These are phyloP conservation scores for Hypoxylon intermedium DNA, from an alignment of 495 filamentous ascomycete species.

Conservation along the genomic window DNA sequence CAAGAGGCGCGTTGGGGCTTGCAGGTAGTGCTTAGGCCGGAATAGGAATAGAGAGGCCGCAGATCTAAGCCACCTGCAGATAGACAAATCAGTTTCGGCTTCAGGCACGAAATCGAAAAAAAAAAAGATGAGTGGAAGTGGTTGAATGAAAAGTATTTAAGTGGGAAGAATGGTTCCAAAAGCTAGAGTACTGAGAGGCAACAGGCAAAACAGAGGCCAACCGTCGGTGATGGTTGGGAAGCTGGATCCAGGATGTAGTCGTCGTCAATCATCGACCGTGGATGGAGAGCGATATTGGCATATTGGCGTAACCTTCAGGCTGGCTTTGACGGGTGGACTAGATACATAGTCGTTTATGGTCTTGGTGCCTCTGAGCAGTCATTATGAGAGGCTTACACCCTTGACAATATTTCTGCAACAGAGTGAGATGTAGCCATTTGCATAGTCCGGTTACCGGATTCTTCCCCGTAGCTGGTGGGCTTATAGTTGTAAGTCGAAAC, in stretches of 20 bases:
- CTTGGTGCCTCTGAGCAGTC: slow-evolving; percentile 9
- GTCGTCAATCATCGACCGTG: no score
- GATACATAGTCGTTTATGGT: slow-evolving; percentile 12
- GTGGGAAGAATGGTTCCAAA: neutral
- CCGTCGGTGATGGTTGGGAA: no score
- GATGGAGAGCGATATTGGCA: neutral
- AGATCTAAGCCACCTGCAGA: slow-evolving; percentile 38
- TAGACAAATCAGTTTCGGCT: slow-evolving; percentile 31
- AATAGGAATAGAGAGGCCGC: slow-evolving; percentile 28
- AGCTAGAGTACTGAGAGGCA: slow-evolving; percentile 15
- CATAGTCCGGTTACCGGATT: slow-evolving; percentile 11
- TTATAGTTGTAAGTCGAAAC: slow-evolving; percentile 21
- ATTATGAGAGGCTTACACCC: slow-evolving; percentile 13
- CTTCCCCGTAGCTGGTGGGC: slow-evolving; percentile 6
- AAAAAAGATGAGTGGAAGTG: neutral
- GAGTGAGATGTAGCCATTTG: slow-evolving; percentile 27
- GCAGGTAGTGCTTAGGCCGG: slow-evolving; percentile 27
- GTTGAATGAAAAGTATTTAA: neutral
- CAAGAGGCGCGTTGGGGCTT: slow-evolving; percentile 30
- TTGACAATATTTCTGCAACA: slow-evolving; percentile 12
- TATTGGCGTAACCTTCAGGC: neutral
- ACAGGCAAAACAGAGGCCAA: no score
- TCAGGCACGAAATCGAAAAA: slow-evolving; percentile 5
- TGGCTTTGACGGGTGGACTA: slow-evolving; percentile 2
- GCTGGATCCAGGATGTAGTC: no score